phyloP scores from a whole-genome alignment of 768 basidiomycete species.

The Tylopilus plumbeoviolaceoides region DNA sequence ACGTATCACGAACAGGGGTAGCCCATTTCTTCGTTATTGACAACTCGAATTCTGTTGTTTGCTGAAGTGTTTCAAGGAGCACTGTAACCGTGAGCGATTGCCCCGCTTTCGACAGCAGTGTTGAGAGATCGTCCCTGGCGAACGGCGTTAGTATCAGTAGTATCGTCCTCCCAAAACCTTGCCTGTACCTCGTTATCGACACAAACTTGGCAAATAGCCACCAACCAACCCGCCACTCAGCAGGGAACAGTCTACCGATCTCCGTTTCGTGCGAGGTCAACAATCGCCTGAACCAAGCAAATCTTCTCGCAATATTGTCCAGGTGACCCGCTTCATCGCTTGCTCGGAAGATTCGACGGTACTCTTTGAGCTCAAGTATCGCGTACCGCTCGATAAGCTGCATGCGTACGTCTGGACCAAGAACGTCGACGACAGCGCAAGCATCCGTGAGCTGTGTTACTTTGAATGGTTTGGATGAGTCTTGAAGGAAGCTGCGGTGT shows the following conservation, averaged over 20 bases:
- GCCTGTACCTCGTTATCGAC: conserved; percentile 77
- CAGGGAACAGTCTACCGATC: conserved; percentile 77
- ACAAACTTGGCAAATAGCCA: conserved; percentile 78
- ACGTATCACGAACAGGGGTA: conserved; percentile 50
- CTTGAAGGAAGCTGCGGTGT: conserved; percentile 70
- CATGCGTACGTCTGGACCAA: conserved; percentile 78
- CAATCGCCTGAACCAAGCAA: conserved; percentile 90
- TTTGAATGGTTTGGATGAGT: conserved; percentile 64
- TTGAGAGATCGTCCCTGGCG: conserved; percentile 76
- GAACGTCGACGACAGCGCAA: conserved; percentile 83
- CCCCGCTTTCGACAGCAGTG: conserved; percentile 74
- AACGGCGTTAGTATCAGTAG: neutral
- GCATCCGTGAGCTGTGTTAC: conserved; percentile 69
- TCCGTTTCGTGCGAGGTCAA: conserved; percentile 86
- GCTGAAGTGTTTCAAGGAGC: conserved; percentile 82
- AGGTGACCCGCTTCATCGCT: conserved; percentile 95
- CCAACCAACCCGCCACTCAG: conserved; percentile 83
- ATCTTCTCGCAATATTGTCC: conserved; percentile 89
- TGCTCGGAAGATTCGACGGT: conserved; percentile 90
- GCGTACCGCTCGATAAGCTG: conserved; percentile 88
- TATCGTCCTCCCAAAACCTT: neutral
- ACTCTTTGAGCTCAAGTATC: conserved; percentile 88
- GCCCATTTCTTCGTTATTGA: conserved; percentile 81
- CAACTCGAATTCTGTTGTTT: conserved; percentile 84
- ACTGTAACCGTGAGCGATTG: conserved; percentile 69